Evolutionary conservation across 805 yeast genomes (phyloP).

Genomic region (fission yeast (Schizosaccharomyces pombe)): DNA sequence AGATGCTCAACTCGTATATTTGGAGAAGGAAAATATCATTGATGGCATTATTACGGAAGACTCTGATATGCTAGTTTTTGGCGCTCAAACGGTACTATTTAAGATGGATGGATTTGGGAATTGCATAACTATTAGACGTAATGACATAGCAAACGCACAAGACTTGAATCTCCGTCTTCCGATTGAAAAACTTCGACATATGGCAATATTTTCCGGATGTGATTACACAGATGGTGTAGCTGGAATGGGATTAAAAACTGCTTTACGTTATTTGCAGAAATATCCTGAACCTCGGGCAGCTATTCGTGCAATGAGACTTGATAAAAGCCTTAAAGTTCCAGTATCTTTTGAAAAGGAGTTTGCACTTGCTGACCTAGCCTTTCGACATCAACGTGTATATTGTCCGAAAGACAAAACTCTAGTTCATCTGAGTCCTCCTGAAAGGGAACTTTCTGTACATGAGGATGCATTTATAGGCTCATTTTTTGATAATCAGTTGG

Average conservation of each 20-base stretch:
- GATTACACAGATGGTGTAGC: conserved; percentile 79
- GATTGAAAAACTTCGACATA: conserved; percentile 37
- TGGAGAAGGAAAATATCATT: conserved; percentile 50
- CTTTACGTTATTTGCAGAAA: conserved; percentile 34
- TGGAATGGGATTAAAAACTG: conserved; percentile 58
- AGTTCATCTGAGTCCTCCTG: conserved; percentile 11
- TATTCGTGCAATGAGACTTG: conserved; percentile 31
- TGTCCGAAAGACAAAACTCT: conserved; percentile 31
- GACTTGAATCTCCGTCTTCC: conserved; percentile 28
- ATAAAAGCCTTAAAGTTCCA: conserved; percentile 37
- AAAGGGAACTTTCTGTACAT: not conserved
- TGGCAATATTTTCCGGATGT: conserved; percentile 87
- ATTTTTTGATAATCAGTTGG: conserved; percentile 23
- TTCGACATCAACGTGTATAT: conserved; percentile 66
- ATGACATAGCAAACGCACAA: conserved; percentile 27
- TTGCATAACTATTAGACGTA: conserved; percentile 44
- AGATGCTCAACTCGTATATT: conserved; percentile 83
- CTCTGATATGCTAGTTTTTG: conserved; percentile 76
- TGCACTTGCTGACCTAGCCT: conserved; percentile 48
- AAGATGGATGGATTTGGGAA: conserved; percentile 48
- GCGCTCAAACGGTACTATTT: conserved; percentile 52
- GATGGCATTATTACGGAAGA: conserved; percentile 85
- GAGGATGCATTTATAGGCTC: conserved; percentile 6
- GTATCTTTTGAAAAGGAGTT: conserved; percentile 35
- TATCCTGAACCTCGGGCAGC: conserved; percentile 31